Evolutionary conservation across 2,329 filamentous ascomycete species (phyloP), one percentile per base, ranked within the genome.

Genomic region (Phialemoniopsis sp.): DNA sequence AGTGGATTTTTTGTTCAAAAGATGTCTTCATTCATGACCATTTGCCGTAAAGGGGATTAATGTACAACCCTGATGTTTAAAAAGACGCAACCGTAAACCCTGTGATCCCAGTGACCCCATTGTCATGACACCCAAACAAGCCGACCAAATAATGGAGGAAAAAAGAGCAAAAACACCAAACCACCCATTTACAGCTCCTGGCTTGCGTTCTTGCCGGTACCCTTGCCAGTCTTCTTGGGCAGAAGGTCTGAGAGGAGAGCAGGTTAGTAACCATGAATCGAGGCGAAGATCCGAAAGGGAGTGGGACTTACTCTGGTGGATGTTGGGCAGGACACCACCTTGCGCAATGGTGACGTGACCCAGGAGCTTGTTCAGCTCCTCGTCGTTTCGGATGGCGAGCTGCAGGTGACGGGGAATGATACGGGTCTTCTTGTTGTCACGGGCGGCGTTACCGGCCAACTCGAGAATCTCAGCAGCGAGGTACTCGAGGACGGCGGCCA

Each of bases 391-490:
- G 77, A 98, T 98, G 72, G 93, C 93, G 57, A 98, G 89, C 78
- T 98, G 93, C 35, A 98, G 82, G 72, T 98, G 93, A 71, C 93
- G 89, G 52, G 93, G 93, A 46, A 97, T 98, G 76, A 98, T 98
- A 86, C 93, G 90, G 51, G 91, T 98, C 87, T 97, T 97, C 88
- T 98, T 98, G 85, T 97, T 96, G 76, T 98, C 93, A 58, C 93
- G 91, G 50, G 93, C 93, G 59, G 93, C 93, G 70, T 98, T 98
- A 58, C 93, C 93, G 67, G 93, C 93, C 73, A 98, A 76, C 75
- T 98, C 93, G 62, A 98, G 89, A 57, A 98, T 96, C 78, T 98
- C 93, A 53, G 93, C 93, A 55, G 93, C 91, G 44, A 98, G 86
- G 67, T 98, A 98, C 75, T 98, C 93, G 36, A 98, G 89, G 40